phyloP scores from a whole-genome alignment of 1,284 basidiomycete genomes.

The Somion occarium region DNA sequence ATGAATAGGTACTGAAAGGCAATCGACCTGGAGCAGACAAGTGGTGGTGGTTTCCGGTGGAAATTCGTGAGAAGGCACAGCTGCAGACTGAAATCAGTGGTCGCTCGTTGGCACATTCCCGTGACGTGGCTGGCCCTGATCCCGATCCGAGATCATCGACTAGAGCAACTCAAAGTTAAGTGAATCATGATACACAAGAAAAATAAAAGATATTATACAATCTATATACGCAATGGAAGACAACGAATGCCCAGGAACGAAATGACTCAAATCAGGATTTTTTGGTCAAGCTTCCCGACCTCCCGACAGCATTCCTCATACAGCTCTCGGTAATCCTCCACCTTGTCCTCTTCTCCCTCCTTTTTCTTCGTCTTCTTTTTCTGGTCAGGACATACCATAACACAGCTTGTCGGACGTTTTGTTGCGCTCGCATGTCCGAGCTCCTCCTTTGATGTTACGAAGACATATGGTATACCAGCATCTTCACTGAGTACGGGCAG shows the following conservation, averaged over 20 bases:
- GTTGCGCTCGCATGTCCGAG: conserved; percentile 94
- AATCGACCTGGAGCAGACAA: too few species aligned
- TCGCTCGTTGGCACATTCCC: neutral
- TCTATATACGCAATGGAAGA: conserved; percentile 8
- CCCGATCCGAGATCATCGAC: neutral
- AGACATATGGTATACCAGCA: conserved; percentile 89
- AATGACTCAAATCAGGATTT: conserved; percentile 52
- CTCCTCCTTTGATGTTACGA: conserved; percentile 87
- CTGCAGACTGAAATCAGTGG: neutral
- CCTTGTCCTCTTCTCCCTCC: conserved; percentile 61
- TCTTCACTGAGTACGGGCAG: conserved; percentile 95
- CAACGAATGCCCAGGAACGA: conserved; percentile 7
- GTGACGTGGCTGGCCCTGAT: conserved; percentile 9
- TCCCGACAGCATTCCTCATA: conserved; percentile 86
- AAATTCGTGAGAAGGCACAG: conserved; percentile 3
- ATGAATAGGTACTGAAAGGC: too few species aligned
- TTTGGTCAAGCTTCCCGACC: conserved; percentile 76
- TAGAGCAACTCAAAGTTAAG: neutral
- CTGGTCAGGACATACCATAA: conserved; percentile 84
- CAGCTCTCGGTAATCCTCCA: conserved; percentile 79
- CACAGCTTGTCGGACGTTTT: conserved; percentile 97
- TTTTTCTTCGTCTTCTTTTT: conserved; percentile 69
- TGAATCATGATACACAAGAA: neutral
- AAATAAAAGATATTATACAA: neutral
- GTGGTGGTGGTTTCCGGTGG: conserved; percentile 19